phyloP scores from a whole-genome alignment of 805 yeast genomes.

The Saccharomyces eubayanus region DNA sequence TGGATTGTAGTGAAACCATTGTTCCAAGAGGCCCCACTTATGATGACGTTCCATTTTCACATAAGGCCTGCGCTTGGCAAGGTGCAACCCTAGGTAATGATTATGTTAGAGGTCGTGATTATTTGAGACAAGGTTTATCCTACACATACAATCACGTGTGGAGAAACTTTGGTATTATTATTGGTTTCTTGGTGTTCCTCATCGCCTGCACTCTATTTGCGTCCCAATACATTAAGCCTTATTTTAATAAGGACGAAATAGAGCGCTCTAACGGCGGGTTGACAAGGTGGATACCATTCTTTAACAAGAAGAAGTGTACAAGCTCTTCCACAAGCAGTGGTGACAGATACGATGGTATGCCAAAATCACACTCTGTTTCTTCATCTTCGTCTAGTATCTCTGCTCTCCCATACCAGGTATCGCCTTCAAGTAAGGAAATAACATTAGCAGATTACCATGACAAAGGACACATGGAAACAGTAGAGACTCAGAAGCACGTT shows the following conservation, averaged over 20 bases:
- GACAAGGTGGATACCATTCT: slow-evolving; percentile 3
- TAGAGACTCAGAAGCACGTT: slow-evolving; percentile 34
- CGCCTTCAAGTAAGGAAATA: neutral
- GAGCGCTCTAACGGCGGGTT: slow-evolving; percentile 4
- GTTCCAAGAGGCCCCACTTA: slow-evolving; percentile 58
- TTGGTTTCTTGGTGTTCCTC: slow-evolving; percentile 42
- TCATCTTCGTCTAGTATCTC: slow-evolving; percentile 7
- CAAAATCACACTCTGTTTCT: slow-evolving; percentile 4
- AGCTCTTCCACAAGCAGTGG: neutral
- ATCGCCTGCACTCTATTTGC: slow-evolving; percentile 23
- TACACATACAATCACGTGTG: slow-evolving; percentile 56
- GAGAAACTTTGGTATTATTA: slow-evolving; percentile 66
- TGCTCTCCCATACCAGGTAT: slow-evolving; percentile 5
- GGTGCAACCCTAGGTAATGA: slow-evolving; percentile 52
- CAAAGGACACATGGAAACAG: neutral
- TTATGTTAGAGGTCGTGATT: slow-evolving; percentile 49
- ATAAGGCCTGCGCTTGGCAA: slow-evolving; percentile 48
- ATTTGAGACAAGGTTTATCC: slow-evolving; percentile 38
- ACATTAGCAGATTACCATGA: neutral
- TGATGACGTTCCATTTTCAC: slow-evolving; percentile 29
- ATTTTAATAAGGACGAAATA: slow-evolving; percentile 12
- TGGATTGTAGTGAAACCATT: slow-evolving; percentile 44
- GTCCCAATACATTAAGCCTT: slow-evolving; percentile 28
- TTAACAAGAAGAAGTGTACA: neutral
- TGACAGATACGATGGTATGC: neutral